These are phyloP conservation scores for Buddleja alternifolia DNA, from an alignment of 257 asterid species.

Conservation along the genomic window DNA sequence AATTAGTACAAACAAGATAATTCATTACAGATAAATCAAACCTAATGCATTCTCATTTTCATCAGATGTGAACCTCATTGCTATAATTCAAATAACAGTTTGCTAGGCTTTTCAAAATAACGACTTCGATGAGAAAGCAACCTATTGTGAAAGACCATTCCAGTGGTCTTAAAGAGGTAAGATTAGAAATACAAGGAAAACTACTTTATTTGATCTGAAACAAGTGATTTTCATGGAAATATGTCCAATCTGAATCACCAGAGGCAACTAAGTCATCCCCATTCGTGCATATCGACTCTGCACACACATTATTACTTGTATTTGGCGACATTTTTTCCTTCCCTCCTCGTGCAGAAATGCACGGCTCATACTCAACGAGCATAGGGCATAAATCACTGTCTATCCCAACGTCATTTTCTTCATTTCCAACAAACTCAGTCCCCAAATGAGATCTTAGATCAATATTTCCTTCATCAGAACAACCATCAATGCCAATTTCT, in stretches of 20 bases:
- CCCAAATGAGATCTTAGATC: not conserved
- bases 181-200: not conserved
- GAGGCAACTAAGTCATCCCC: slow-evolving; percentile 60
- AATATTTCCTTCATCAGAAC: slow-evolving; percentile 15
- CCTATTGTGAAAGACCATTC: not conserved
- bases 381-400: slow-evolving; percentile 38
- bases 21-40: too few species aligned
- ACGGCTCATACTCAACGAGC: slow-evolving; percentile 49
- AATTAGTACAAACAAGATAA: too few species aligned
- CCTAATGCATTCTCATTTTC: too few species aligned
- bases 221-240: slow-evolving; percentile 37
- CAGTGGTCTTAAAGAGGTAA: not conserved
- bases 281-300: slow-evolving; percentile 69
- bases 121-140: not conserved
- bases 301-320: slow-evolving; percentile 32
- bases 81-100: not conserved
- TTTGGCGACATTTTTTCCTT: slow-evolving; percentile 28
- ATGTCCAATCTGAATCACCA: slow-evolving; percentile 66
- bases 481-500: slow-evolving; percentile 39
- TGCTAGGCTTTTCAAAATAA: not conserved
- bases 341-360: slow-evolving; percentile 31
- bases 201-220: slow-evolving; percentile 38
- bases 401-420: slow-evolving; percentile 25
- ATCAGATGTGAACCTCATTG: too few species aligned
- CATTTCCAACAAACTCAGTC: not conserved